phyloP scores from a whole-genome alignment of 1,139 yeast genomes.

The Kodamaea suecica region DNA sequence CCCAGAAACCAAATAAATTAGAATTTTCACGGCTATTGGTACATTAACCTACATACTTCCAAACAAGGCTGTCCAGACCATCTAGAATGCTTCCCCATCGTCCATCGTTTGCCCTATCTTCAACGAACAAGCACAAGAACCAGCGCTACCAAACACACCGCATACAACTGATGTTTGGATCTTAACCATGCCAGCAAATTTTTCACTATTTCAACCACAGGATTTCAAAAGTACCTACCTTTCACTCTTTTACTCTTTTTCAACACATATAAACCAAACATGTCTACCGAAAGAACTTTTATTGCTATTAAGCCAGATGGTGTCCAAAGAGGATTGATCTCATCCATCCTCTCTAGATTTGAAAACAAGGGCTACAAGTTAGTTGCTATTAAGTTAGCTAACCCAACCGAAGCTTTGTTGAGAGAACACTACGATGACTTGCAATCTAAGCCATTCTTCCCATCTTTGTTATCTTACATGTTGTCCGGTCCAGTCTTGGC shows the following conservation, averaged over 20 bases:
- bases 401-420: slow-evolving; percentile 83
- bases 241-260: slow-evolving; percentile 1
- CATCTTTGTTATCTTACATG: slow-evolving; percentile 93
- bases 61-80: too few relatives aligned
- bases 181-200: too few relatives aligned
- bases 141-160: too few relatives aligned
- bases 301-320: slow-evolving; percentile 99
- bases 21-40: too few relatives aligned
- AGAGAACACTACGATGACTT: slow-evolving; percentile 95
- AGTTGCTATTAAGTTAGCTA: slow-evolving; percentile 89
- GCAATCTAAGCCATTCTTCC: slow-evolving; percentile 96
- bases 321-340: slow-evolving; percentile 97
- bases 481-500: slow-evolving; percentile 98
- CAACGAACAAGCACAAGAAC: too few relatives aligned
- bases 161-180: too few relatives aligned
- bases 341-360: slow-evolving; percentile 88
- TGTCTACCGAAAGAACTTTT: slow-evolving; percentile 86
- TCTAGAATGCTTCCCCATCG: too few relatives aligned
- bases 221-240: slow-evolving; percentile 2
- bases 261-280: slow-evolving; percentile 13
- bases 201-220: slow-evolving; percentile 3
- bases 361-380: slow-evolving; percentile 97
- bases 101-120: too few relatives aligned
- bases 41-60: too few relatives aligned
- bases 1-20: too few relatives aligned